Conservation (phyloP, 2,329 filamentous ascomycete genomes). For the Trichoderma atrobrunneum region DNA sequence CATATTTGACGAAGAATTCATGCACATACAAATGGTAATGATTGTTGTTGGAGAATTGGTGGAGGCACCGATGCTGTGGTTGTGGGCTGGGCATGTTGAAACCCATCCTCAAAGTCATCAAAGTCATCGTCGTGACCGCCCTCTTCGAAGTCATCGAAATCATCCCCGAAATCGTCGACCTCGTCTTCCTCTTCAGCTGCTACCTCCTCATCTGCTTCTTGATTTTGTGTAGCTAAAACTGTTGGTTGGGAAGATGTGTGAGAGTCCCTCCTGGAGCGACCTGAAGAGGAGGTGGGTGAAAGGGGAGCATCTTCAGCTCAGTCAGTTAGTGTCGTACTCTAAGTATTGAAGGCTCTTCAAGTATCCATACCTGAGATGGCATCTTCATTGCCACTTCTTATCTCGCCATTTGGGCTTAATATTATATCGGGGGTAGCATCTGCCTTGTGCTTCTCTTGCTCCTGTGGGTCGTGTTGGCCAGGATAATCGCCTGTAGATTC, state of each 20-base stretch:
- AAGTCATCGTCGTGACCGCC: slow-evolving; percentile 55
- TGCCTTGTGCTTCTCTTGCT: slow-evolving; percentile 45
- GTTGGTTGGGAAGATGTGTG: slow-evolving; percentile 26
- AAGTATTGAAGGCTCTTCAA: slow-evolving; percentile 23
- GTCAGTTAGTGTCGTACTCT: slow-evolving; percentile 26
- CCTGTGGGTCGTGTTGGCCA: slow-evolving; percentile 44
- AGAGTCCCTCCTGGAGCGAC: slow-evolving; percentile 33
- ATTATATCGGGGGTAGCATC: slow-evolving; percentile 55
- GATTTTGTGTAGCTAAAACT: slow-evolving; percentile 23
- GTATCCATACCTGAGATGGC: slow-evolving; percentile 30
- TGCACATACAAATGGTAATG: slow-evolving; percentile 46
- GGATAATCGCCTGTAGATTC: slow-evolving; percentile 45
- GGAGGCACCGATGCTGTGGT: slow-evolving; percentile 33
- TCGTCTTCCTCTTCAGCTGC: slow-evolving; percentile 30
- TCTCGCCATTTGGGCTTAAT: slow-evolving; percentile 44
- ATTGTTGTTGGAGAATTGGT: slow-evolving; percentile 32
- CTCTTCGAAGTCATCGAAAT: slow-evolving; percentile 61
- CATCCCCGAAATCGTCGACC: slow-evolving; percentile 49
- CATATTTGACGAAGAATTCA: not conserved
- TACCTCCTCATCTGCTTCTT: slow-evolving; percentile 30
- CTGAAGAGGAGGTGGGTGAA: slow-evolving; percentile 31
- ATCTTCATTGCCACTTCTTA: slow-evolving; percentile 31
- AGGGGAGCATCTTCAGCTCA: slow-evolving; percentile 27
- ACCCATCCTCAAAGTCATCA: slow-evolving; percentile 71
- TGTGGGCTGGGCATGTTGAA: slow-evolving; percentile 51